Percentiles rank a stretch among this genome's conserved stretches.
phyloP scores from a whole-genome alignment of 495 filamentous ascomycete species.

The Penicillium fimorum region DNA sequence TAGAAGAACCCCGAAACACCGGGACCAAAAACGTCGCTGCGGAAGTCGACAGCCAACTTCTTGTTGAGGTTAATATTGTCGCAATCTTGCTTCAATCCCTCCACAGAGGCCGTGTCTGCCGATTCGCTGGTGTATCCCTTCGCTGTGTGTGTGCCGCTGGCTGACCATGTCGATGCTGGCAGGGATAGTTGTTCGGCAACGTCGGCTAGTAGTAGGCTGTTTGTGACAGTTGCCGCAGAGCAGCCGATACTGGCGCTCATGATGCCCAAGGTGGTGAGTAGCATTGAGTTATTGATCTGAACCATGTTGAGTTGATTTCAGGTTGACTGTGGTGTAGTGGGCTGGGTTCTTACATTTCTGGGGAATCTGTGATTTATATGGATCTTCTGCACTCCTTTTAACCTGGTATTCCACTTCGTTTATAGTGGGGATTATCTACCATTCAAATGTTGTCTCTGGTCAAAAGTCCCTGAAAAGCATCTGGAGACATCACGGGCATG shows the following conservation, averaged over 20 bases:
- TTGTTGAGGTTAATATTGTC: slow-evolving; percentile 33
- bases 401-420: background rate
- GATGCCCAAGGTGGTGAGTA: slow-evolving; percentile 13
- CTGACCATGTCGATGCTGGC: slow-evolving; percentile 29
- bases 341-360: background rate
- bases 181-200: slow-evolving; percentile 22
- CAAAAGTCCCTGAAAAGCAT: background rate
- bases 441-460: background rate
- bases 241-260: slow-evolving; percentile 13
- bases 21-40: slow-evolving; percentile 25
- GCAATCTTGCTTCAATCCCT: slow-evolving; percentile 27
- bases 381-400: too few species aligned
- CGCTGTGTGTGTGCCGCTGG: slow-evolving; percentile 29
- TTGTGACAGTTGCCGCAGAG: slow-evolving; percentile 16
- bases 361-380: background rate
- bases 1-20: slow-evolving; percentile 28
- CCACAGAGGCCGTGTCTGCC: slow-evolving; percentile 11
- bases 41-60: slow-evolving; percentile 28
- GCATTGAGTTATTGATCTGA: slow-evolving; percentile 8
- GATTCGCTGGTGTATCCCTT: slow-evolving; percentile 25
- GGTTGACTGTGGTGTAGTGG: background rate
- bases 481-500: background rate
- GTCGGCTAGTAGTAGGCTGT: slow-evolving; percentile 19
- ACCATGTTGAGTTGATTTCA: slow-evolving; percentile 2
- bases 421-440: background rate